phyloP scores from a whole-genome alignment of 2,329 filamentous ascomycete genomes.

The Akanthomyces dipterigenus region DNA sequence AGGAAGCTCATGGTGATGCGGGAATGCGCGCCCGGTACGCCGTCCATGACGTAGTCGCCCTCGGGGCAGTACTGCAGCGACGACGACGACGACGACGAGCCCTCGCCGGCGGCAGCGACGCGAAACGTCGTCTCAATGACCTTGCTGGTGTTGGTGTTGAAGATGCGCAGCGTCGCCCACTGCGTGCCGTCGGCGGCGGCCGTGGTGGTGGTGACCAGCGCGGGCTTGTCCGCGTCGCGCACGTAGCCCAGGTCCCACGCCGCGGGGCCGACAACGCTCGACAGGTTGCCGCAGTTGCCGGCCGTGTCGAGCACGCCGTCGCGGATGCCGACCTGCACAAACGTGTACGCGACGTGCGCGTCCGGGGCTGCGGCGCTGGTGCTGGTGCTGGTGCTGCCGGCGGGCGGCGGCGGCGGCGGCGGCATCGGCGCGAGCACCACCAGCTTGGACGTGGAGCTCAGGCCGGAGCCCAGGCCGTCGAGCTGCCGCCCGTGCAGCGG shows the following conservation, averaged over 20 bases:
- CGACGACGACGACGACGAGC: no score
- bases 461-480: slow-evolving; percentile 62
- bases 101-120: slow-evolving; percentile 32
- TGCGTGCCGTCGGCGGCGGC: slow-evolving; percentile 22
- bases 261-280: slow-evolving; percentile 54
- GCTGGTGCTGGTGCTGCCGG: slow-evolving; percentile 4
- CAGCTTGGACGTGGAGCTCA: slow-evolving; percentile 64
- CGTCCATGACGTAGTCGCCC: slow-evolving; percentile 57
- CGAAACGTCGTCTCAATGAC: slow-evolving; percentile 52
- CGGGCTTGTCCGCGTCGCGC: slow-evolving; percentile 6
- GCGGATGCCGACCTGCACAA: slow-evolving; percentile 60
- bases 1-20: slow-evolving; percentile 55
- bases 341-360: slow-evolving; percentile 61
- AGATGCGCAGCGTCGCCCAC: slow-evolving; percentile 48
- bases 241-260: slow-evolving; percentile 27
- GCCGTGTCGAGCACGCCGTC: slow-evolving; percentile 56
- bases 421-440: slow-evolving; percentile 55
- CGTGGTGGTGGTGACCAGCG: slow-evolving; percentile 15
- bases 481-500: slow-evolving; percentile 59
- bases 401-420: no score
- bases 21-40: slow-evolving; percentile 52
- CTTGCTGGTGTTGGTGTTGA: slow-evolving; percentile 67
- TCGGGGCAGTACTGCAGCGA: slow-evolving; percentile 18
- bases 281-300: slow-evolving; percentile 74
- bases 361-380: no score